A percentile compares a stretch with the other conserved stretches of the same genome.
phyloP scores from a whole-genome alignment of 768 basidiomycete genomes.

The Cystoderma amianthinum region DNA sequence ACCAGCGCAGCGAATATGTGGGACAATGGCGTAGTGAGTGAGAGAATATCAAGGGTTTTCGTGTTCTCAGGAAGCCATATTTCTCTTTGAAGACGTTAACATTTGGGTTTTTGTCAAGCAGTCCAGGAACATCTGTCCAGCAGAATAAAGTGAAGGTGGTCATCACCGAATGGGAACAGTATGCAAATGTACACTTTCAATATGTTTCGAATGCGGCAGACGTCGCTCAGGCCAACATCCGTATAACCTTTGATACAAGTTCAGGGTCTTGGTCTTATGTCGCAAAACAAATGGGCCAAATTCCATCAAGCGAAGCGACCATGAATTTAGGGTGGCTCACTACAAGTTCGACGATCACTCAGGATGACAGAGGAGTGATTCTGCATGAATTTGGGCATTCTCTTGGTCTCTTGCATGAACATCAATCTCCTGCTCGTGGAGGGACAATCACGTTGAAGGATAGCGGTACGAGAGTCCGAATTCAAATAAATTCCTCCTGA shows the following conservation, averaged over 20 bases:
- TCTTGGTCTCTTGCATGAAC: background rate
- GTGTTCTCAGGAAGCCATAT: background rate
- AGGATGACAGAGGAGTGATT: background rate
- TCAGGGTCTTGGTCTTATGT: conserved; percentile 1
- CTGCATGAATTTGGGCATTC: conserved; percentile 3
- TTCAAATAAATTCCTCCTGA: too few species aligned
- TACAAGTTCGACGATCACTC: background rate
- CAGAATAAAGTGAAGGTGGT: background rate
- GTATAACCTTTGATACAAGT: conserved; percentile 1
- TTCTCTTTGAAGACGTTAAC: background rate
- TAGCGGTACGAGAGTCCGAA: too few species aligned
- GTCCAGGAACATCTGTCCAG: background rate
- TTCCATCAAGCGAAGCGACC: background rate
- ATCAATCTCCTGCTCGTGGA: background rate
- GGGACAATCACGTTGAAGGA: background rate
- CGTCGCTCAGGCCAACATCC: background rate
- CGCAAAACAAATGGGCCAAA: background rate
- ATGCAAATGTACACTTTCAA: conserved; percentile 1
- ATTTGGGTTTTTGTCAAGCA: background rate
- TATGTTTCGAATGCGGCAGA: too few species aligned
- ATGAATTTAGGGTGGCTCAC: background rate
- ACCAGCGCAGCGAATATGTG: background rate
- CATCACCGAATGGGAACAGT: conserved; percentile 2
- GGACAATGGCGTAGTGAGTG: background rate
- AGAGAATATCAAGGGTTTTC: background rate